Conservation (phyloP, 1,284 basidiomycete genomes). For the Cutaneotrichosporon sp. region DNA sequence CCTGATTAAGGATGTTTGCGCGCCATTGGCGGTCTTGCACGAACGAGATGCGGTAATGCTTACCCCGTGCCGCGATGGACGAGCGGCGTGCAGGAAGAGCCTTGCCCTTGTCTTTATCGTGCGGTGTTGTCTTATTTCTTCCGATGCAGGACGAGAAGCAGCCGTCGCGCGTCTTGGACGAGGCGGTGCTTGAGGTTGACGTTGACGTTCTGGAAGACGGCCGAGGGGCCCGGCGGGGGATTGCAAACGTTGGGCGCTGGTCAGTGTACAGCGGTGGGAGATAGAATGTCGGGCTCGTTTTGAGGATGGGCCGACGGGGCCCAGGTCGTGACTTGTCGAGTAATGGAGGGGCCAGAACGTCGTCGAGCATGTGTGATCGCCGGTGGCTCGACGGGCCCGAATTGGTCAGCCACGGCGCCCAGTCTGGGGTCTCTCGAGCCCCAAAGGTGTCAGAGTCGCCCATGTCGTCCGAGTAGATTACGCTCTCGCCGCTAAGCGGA, state of each 20-base stretch:
- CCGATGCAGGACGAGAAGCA: background rate
- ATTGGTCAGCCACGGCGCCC: conserved; percentile 7
- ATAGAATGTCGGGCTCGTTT: conserved; percentile 13
- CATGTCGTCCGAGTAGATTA: background rate
- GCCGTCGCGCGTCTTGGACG: background rate
- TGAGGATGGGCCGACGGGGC: conserved; percentile 1
- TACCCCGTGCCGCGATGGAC: conserved; percentile 1
- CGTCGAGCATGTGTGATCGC: background rate
- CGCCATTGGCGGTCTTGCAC: conserved; percentile 12
- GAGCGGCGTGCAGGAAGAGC: background rate
- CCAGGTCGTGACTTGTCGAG: background rate
- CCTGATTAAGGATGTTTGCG: conserved; percentile 14
- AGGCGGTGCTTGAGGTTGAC: background rate
- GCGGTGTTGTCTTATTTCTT: background rate
- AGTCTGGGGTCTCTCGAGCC: background rate
- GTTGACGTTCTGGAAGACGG: background rate
- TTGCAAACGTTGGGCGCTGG: background rate
- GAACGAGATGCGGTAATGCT: conserved; percentile 3
- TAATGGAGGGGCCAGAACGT: background rate
- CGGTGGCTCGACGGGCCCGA: background rate
- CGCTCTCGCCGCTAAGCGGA: background rate
- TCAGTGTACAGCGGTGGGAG: conserved; percentile 14
- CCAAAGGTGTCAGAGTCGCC: conserved; percentile 1
- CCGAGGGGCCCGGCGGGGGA: background rate
- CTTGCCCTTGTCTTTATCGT: background rate